Evolutionary conservation across 768 basidiomycete species (phyloP).

Genomic region (Termitomyces sp.): DNA sequence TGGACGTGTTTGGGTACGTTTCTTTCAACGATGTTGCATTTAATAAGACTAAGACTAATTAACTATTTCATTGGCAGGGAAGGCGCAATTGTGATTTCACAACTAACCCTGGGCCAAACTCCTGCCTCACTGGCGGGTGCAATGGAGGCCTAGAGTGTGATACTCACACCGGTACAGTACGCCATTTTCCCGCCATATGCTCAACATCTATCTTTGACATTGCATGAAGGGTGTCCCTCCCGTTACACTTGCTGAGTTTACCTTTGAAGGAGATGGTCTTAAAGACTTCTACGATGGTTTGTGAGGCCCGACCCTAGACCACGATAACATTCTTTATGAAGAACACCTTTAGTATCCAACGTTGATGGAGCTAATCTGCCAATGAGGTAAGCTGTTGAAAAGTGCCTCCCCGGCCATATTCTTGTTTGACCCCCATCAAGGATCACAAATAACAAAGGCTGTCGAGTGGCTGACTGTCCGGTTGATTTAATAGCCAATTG

Average conservation of each 20-base stretch:
- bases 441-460: slow-evolving; percentile 44
- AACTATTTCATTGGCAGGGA: slow-evolving; percentile 31
- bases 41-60: not conserved
- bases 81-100: slow-evolving; percentile 60
- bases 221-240: slow-evolving; percentile 49
- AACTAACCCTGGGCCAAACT: slow-evolving; percentile 38
- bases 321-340: not conserved
- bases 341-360: slow-evolving; percentile 35
- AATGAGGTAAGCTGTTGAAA: slow-evolving; percentile 16
- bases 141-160: slow-evolving; percentile 53
- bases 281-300: slow-evolving; percentile 60
- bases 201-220: not conserved
- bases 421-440: not conserved
- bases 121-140: not conserved
- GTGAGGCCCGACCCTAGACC: no score
- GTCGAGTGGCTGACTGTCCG: slow-evolving; percentile 41
- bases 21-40: not conserved
- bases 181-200: slow-evolving; percentile 2
- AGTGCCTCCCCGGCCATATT: no score
- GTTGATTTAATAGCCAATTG: slow-evolving; percentile 49
- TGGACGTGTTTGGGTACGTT: slow-evolving; percentile 53
- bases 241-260: slow-evolving; percentile 64
- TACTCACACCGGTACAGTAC: slow-evolving; percentile 42
- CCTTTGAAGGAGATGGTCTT: slow-evolving; percentile 35
- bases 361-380: slow-evolving; percentile 61